Percentiles rank a stretch among this genome's conserved stretches.
Conservation (phyloP, 108 stramenopile genomes). For the Cyclotella choctawhatcheeana region DNA sequence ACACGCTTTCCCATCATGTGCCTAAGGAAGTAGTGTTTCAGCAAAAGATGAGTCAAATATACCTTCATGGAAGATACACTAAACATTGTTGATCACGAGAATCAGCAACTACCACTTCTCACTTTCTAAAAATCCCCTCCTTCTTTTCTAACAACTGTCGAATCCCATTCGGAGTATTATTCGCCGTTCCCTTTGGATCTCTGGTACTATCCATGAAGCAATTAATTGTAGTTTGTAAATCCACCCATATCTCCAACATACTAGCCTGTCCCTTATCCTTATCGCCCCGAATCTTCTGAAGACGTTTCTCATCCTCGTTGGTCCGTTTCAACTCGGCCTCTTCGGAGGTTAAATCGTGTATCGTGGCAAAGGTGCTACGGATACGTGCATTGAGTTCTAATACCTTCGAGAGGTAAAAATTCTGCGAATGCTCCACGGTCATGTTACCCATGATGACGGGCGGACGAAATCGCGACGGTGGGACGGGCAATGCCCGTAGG, state of each 20-base stretch:
- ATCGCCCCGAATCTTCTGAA: slow-evolving; percentile 40
- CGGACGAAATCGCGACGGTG: slow-evolving; percentile 96
- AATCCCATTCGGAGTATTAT: slow-evolving; percentile 73
- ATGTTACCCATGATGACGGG: slow-evolving; percentile 90
- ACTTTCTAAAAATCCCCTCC: slow-evolving; percentile 97
- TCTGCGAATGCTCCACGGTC: slow-evolving; percentile 96
- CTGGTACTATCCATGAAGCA: slow-evolving; percentile 95
- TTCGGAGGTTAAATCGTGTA: slow-evolving; percentile 43
- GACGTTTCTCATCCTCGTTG: slow-evolving; percentile 10
- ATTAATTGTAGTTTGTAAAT: slow-evolving; percentile 95
- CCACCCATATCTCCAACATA: slow-evolving; percentile 83
- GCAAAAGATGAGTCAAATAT: background rate
- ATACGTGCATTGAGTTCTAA: slow-evolving; percentile 75
- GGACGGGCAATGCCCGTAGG: slow-evolving; percentile 86
- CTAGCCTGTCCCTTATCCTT: slow-evolving; percentile 60
- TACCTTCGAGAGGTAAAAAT: slow-evolving; percentile 85
- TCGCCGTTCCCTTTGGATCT: slow-evolving; percentile 75
- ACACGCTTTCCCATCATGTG: slow-evolving; percentile 99
- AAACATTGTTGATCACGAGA: background rate
- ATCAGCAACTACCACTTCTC: slow-evolving; percentile 9
- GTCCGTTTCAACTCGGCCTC: slow-evolving; percentile 36
- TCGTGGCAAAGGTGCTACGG: slow-evolving; percentile 45
- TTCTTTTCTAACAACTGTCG: slow-evolving; percentile 97
- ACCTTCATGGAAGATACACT: background rate
- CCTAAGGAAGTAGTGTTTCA: slow-evolving; percentile 27